Evolutionary conservation across 495 filamentous ascomycete species (phyloP), one percentile per base, ranked within the genome.

Genomic region (Tuber borchii): DNA sequence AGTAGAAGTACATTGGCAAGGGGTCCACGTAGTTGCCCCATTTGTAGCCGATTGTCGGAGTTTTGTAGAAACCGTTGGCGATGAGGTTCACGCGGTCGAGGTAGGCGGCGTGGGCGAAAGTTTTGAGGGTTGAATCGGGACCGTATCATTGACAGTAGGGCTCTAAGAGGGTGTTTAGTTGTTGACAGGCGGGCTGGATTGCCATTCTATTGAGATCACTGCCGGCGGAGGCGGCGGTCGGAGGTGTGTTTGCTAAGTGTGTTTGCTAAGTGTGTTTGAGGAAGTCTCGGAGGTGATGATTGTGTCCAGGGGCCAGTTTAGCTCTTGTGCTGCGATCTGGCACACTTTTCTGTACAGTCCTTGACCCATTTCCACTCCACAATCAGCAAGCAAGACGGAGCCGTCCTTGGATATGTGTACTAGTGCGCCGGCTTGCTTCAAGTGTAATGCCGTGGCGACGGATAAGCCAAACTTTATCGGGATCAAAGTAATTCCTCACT

Each of bases 261-360:
- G n/a, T n/a, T n/a, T n/a, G n/a, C n/a, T n/a, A n/a, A 84, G 82
- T 51, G 86, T 84, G 74, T 86, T 86, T 1, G 86, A 84, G 20
- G 86, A 84, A 0, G 85, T 85, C 68, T 87, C 86, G 39, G 82
- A 82, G 10, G 86, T 87, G 79, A 86, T 89, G 6, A 90, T 40
- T 40, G 39, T 40, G 39, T 84, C 83, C 31, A 85, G 19, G 4
- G 84, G 83, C 34, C 84, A 82, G 19, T 83, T 80, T 10, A 85
- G 81, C 37, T 86, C 85, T 73, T 86, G 84, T 0, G 84, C 84
- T 40, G 83, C 83, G 37, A 86, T 78, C 70, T 85, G 84, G 45
- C 76, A 80, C 85, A 86, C 85, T 73, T 86, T 86, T 3, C 84
- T 86, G 70, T 85, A 84, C 12, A 86, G 76, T 8, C 84, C 84